These are phyloP conservation scores for Gracilariopsis chorda DNA, from an alignment of 23 red algal genomes.

Conservation along the genomic window DNA sequence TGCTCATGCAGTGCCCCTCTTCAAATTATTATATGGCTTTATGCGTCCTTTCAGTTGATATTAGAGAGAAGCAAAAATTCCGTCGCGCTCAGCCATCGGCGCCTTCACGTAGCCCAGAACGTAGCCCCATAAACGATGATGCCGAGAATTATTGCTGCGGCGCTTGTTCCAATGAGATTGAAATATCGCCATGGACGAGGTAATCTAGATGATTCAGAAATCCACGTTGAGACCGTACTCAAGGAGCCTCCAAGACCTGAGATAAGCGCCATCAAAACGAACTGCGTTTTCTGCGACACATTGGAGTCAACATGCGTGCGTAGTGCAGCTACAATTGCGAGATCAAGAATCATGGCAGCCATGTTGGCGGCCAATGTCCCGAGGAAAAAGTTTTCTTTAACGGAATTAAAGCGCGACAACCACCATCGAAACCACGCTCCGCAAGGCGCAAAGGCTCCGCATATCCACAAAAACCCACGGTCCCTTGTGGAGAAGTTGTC, in stretches of 20 bases:
- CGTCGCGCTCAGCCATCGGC: too few relatives aligned
- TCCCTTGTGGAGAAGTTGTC: background rate
- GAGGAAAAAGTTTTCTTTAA: background rate
- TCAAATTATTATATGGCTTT: too few relatives aligned
- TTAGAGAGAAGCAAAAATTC: too few relatives aligned
- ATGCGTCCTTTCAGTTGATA: too few relatives aligned
- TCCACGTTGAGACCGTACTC: slow-evolving; percentile 60
- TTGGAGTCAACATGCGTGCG: background rate
- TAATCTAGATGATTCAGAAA: background rate
- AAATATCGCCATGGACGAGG: background rate
- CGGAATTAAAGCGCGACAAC: slow-evolving; percentile 18
- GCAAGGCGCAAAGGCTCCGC: slow-evolving; percentile 18
- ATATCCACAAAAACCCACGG: slow-evolving; percentile 4
- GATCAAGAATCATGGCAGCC: slow-evolving; percentile 21
- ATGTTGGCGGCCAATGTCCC: slow-evolving; percentile 58
- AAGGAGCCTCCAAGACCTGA: slow-evolving; percentile 47
- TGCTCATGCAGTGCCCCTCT: too few relatives aligned
- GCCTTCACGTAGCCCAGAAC: background rate
- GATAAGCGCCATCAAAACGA: slow-evolving; percentile 14
- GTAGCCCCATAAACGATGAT: slow-evolving; percentile 4
- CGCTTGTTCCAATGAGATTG: background rate
- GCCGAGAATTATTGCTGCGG: background rate
- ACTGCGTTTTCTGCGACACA: background rate
- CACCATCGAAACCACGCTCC: slow-evolving; percentile 30
- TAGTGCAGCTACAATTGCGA: background rate